phyloP scores from a whole-genome alignment of 768 basidiomycete genomes.

The Podaxis carcinomalis region DNA sequence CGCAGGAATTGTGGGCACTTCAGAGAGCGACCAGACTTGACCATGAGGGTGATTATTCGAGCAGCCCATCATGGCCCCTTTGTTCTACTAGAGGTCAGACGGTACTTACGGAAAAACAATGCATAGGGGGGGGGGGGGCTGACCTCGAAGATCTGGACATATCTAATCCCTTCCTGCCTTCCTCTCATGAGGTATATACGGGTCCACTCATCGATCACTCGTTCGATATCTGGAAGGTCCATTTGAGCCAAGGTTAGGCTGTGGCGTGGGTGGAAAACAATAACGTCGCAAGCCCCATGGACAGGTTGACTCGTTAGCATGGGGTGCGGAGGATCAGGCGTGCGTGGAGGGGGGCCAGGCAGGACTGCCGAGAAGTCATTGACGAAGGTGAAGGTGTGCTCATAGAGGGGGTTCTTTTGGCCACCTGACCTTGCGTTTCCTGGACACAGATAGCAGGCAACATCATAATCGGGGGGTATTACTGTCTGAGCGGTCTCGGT shows the following conservation, averaged over 20 bases:
- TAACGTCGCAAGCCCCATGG: conserved; percentile 81
- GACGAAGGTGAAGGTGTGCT: conserved; percentile 64
- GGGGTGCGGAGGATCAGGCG: conserved; percentile 53
- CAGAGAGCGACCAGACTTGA: conserved; percentile 80
- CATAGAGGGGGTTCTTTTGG: conserved; percentile 60
- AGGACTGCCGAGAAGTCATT: conserved; percentile 85
- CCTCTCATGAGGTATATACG: conserved; percentile 58
- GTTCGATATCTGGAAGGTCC: conserved; percentile 47
- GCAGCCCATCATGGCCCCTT: conserved; percentile 93
- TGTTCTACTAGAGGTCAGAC: conserved; percentile 54
- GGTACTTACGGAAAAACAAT: background rate
- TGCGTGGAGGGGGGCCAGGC: conserved; percentile 51
- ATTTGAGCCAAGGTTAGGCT: conserved; percentile 80
- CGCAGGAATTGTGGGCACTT: conserved; percentile 65
- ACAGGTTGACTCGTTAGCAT: conserved; percentile 63
- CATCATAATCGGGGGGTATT: conserved; percentile 60
- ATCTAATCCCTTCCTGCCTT: conserved; percentile 59
- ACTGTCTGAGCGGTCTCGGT: conserved; percentile 58
- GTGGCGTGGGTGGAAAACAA: conserved; percentile 84
- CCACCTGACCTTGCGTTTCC: conserved; percentile 78
- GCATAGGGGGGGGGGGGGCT: conserved; percentile 13
- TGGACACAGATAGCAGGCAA: conserved; percentile 82
- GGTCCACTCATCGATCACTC: conserved; percentile 73
- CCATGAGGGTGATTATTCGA: conserved; percentile 94
- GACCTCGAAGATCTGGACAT: conserved; percentile 91